Conservation (phyloP, 345 rosid genomes). For the Sisymbrium irio region DNA sequence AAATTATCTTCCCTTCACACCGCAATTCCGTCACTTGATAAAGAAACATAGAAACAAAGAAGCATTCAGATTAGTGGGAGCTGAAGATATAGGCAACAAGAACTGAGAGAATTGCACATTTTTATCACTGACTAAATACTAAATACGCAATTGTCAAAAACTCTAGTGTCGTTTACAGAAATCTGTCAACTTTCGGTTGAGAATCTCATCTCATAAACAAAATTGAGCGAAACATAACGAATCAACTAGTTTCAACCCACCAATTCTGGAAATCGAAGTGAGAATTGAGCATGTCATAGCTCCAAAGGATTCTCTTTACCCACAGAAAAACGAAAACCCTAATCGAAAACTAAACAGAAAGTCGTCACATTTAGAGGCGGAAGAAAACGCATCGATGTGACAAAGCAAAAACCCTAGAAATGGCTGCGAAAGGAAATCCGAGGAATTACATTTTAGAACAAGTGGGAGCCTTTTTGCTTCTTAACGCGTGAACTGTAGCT, state of each 20-base stretch:
- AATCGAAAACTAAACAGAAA: slow-evolving; percentile 3
- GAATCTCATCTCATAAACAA: not conserved
- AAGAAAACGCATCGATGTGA: slow-evolving; percentile 3
- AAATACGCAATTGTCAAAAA: not conserved
- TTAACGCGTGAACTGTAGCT: not conserved
- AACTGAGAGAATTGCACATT: not conserved
- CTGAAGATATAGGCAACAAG: slow-evolving; percentile 13
- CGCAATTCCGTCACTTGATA: not conserved
- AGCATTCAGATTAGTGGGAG: slow-evolving; percentile 12
- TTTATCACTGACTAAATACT: not conserved
- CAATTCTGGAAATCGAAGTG: slow-evolving; percentile 16
- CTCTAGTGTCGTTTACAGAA: not conserved
- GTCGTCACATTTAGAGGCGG: not conserved
- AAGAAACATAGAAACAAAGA: not conserved
- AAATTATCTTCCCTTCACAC: slow-evolving; percentile 13
- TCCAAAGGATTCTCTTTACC: not conserved
- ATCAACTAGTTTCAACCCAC: not conserved
- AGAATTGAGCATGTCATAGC: not conserved
- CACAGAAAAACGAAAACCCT: slow-evolving; percentile 3
- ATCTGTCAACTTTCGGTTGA: not conserved
- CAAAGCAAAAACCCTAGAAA: slow-evolving; percentile 31
- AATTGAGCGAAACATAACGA: not conserved
- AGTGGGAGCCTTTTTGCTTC: not conserved
- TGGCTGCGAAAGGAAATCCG: not conserved
- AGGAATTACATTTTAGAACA: not conserved